phyloP scores from a whole-genome alignment of 2,329 filamentous ascomycete species.

The Aureobasidium sp. region DNA sequence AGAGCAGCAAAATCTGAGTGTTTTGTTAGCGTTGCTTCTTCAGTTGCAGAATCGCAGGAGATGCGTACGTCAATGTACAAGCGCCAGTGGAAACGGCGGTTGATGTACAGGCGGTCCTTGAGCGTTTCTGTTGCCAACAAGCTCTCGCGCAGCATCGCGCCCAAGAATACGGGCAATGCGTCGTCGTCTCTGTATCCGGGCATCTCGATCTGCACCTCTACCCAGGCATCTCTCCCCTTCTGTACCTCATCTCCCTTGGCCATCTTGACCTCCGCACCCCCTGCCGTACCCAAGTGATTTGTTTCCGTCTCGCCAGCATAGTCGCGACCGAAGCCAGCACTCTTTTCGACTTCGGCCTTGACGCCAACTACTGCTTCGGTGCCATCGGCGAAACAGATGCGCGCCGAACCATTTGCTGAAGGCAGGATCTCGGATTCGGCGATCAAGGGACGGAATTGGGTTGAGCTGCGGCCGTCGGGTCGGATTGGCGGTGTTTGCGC shows the following conservation, averaged over 20 bases:
- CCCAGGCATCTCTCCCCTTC: slow-evolving; percentile 54
- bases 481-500: slow-evolving; percentile 75
- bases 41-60: neutral
- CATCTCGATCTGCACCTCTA: slow-evolving; percentile 87
- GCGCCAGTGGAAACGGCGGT: slow-evolving; percentile 90
- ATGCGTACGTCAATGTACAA: slow-evolving; percentile 79
- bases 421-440: slow-evolving; percentile 89
- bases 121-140: slow-evolving; percentile 64
- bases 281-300: slow-evolving; percentile 20
- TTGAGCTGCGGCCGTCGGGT: slow-evolving; percentile 73
- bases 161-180: slow-evolving; percentile 75
- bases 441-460: slow-evolving; percentile 82
- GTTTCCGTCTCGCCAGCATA: slow-evolving; percentile 22
- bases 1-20: slow-evolving; percentile 76
- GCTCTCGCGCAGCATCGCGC: slow-evolving; percentile 82
- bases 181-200: slow-evolving; percentile 89
- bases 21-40: neutral
- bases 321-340: slow-evolving; percentile 29
- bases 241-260: slow-evolving; percentile 24
- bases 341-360: slow-evolving; percentile 88
- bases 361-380: slow-evolving; percentile 94
- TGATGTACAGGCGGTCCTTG: slow-evolving; percentile 72
- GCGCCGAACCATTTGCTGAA: slow-evolving; percentile 81
- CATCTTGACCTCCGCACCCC: slow-evolving; percentile 38
- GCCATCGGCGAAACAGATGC: slow-evolving; percentile 90